Base-by-base conservation (phyloP, 331 rosid genomes). In the Telfairia occidentalis region DNA sequence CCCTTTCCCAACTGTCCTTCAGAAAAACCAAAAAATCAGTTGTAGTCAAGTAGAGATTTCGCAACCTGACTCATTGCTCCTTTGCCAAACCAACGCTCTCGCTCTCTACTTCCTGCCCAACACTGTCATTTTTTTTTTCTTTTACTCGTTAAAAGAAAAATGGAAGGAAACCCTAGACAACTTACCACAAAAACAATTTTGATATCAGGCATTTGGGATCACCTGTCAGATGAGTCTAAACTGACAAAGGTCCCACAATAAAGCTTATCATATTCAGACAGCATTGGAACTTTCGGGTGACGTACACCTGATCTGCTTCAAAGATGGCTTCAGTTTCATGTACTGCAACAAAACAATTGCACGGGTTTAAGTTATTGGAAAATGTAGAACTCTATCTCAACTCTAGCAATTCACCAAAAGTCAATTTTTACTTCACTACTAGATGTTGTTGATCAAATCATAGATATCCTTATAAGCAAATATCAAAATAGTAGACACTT, bases 51-150 rank as follows among this genome's bases (percentile, higher is more conserved):
- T 80, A 86, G 84, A 35, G 55, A 24, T 82, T 86, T 46, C 55
- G 84, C 84, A 76, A 83, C 57, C 89, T 82, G 81, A 82, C 91
- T 91, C 89, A 89, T 91, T 93, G 95, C 96, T 88, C 87, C 86
- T 85, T 92, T 77, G 89, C 92, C 92, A 89, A 87, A 85, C 29
- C 65, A 85, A 86, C 69, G 38, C 77, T n/a, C 77, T n/a, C 77
- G n/a, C 83, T 86, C 86, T 83, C 86, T 81, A 75, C 85, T 81
- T 85, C 81, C 83, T 70, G 80, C 76, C 83, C 86, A 48, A 71
- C 69, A 78, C 85, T 88, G 74, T 81, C 86, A 75, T 12, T 85
- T 85, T 83, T 82, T 82, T 80, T 84, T 86, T 83, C 43, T 38
- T 58, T 82, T 16, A 60, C 81, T 81, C 26, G 5, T 8, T 48